These are phyloP conservation scores for Rubia yunnanensis DNA, from an alignment of 257 asterid species.

Conservation along the genomic window DNA sequence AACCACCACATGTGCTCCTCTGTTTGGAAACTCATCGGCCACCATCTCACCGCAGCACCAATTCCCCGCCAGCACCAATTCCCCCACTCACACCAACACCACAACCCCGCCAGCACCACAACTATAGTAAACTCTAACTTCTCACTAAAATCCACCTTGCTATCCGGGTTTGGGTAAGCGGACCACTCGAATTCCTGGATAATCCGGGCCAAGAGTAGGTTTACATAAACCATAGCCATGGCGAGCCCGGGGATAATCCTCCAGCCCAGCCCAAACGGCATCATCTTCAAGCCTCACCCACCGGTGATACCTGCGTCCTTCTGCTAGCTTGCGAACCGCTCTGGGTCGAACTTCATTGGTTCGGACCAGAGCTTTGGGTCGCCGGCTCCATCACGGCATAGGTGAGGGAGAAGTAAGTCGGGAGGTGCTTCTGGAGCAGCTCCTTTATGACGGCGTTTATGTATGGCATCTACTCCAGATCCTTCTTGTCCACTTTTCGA, in stretches of 20 bases:
- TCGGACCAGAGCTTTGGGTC: constrained; percentile 64
- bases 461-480: constrained; percentile 67
- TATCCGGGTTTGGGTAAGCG: constrained; percentile 45
- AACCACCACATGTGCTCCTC: no score
- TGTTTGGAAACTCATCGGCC: no score
- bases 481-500: constrained; percentile 55
- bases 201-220: constrained; percentile 73
- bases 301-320: constrained; percentile 90
- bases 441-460: constrained; percentile 71
- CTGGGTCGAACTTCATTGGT: constrained; percentile 83
- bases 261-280: constrained; percentile 84
- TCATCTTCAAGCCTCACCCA: constrained; percentile 56
- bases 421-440: constrained; percentile 75
- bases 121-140: constrained; percentile 69
- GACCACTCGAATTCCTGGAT: constrained; percentile 89
- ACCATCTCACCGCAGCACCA: no score
- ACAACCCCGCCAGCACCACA: no score
- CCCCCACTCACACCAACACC: no score
- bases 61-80: no score
- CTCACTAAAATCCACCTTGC: constrained; percentile 67
- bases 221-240: constrained; percentile 72
- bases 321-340: constrained; percentile 45
- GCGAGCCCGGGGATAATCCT: constrained; percentile 87
- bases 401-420: constrained; percentile 60
- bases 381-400: constrained; percentile 72